Base-by-base conservation (phyloP, 2,329 filamentous ascomycete genomes). In the Aspergillus sp. region DNA sequence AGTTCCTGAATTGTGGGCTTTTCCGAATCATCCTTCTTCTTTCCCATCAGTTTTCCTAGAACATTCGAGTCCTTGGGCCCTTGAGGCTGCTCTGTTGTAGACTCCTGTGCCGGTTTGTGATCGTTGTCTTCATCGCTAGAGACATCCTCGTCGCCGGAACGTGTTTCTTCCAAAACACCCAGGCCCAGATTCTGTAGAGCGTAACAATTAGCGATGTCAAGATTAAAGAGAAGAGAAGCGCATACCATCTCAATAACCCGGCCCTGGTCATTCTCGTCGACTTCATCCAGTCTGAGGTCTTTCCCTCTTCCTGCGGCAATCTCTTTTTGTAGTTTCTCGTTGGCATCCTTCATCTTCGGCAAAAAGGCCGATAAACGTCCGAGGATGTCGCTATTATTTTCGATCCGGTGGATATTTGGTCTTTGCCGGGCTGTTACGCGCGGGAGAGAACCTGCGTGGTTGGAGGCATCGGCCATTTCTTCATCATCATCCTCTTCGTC, bases 181-280 rank as follows among this genome's bases (percentile, higher is more conserved):
- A 73, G 51, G 5, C 69, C 68, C 37, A 73, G 58, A 45, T 73
- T 66, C 67, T 70, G 33, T 37, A 46, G 32, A 40, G 31, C 31
- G 31, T 32, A 38, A 7, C 11, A 3, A 39, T 29, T 9, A 42
- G 34, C 31, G 31, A 19, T 8, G 26, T 35, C 31, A 46, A 47
- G 27, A 45, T 40, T 31, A 39, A 37, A 45, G 35, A 45, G 38
- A 35, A 7, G 28, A 33, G 11, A 27, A 11, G 19, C 4, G n/a
- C n/a, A 28, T 8, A 67, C 65, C 67, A 71, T 70, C 47, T 71
- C 68, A 45, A 71, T 69, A 49, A 71, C 71, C 40, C 61, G 59
- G 30, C 53, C 59, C 27, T 61, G 62, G 33, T 53, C 57, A 6
- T 57, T 56, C 7, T 64, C 64, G 27, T 59, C 51, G 26, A 57